phyloP scores from a whole-genome alignment of 192 early-diverging fungal genomes.

The Gonapodya sp. region DNA sequence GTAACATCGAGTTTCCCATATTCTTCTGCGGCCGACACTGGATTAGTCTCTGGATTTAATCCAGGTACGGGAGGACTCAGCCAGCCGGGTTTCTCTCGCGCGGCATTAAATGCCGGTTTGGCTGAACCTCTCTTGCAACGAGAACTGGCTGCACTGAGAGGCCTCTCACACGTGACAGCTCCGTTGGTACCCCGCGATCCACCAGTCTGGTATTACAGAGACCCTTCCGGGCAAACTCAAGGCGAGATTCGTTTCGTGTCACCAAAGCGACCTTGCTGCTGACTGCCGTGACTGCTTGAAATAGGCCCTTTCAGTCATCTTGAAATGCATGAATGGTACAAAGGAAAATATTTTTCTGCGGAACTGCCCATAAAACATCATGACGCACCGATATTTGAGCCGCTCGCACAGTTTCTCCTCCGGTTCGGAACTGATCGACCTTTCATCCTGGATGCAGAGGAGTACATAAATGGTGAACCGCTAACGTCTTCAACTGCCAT shows the following conservation, averaged over 20 bases:
- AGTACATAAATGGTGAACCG: background rate
- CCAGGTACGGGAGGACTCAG: background rate
- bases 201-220: background rate
- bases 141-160: background rate
- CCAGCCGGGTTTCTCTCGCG: background rate
- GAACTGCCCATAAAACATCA: constrained; percentile 74
- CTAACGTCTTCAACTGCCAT: background rate
- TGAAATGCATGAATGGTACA: constrained; percentile 95
- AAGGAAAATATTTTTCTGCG: constrained; percentile 69
- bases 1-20: background rate
- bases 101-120: background rate
- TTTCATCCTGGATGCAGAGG: constrained; percentile 41
- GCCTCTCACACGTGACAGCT: background rate
- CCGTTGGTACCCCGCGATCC: background rate
- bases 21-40: background rate
- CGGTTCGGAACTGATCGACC: constrained; percentile 59
- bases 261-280: background rate
- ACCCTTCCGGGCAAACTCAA: constrained; percentile 4
- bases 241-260: background rate
- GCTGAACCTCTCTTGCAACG: background rate
- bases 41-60: too few relatives aligned
- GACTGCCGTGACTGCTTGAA: background rate
- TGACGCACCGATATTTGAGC: constrained; percentile 69
- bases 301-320: constrained; percentile 73
- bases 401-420: constrained; percentile 55